These are phyloP conservation scores for Pseudocercospora eumusae DNA, from an alignment of 2,329 filamentous ascomycete species.

Conservation along the genomic window DNA sequence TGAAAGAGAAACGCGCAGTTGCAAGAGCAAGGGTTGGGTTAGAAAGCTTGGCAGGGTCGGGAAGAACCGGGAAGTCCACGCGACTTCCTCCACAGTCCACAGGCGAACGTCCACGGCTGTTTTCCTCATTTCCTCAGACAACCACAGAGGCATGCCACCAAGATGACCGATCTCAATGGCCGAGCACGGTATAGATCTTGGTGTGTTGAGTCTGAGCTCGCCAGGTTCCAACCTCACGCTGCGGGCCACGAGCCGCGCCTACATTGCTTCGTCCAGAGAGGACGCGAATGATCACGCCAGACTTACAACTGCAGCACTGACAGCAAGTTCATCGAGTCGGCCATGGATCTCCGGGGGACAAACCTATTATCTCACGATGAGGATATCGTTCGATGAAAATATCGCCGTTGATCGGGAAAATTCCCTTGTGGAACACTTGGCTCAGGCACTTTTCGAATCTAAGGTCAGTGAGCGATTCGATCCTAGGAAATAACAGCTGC, in stretches of 20 bases:
- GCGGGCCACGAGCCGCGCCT: conserved; percentile 25
- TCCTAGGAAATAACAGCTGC: not conserved
- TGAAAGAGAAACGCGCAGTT: not conserved
- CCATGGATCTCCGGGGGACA: conserved; percentile 41
- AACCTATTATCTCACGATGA: conserved; percentile 38
- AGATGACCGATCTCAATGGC: conserved; percentile 16
- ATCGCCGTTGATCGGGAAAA: not conserved
- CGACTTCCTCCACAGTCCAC: not conserved
- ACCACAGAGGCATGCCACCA: conserved; percentile 9
- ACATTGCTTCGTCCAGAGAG: conserved; percentile 29
- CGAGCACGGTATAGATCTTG: conserved; percentile 13
- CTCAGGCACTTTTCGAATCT: conserved; percentile 16
- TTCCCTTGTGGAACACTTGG: conserved; percentile 14
- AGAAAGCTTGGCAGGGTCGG: not conserved
- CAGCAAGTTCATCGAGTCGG: not conserved
- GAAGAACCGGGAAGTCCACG: not conserved
- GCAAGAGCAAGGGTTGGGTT: not conserved
- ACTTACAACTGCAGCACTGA: conserved; percentile 18
- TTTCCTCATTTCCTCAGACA: not conserved
- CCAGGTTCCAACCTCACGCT: conserved; percentile 26
- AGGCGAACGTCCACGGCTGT: not conserved
- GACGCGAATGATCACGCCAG: conserved; percentile 12
- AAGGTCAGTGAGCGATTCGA: conserved; percentile 7
- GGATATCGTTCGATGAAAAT: conserved; percentile 9
- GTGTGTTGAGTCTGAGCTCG: conserved; percentile 15